A percentile compares a stretch with the other conserved stretches of the same genome.
Evolutionary conservation across 257 asterid species (phyloP).

Genomic region (Penstemon newberryi): DNA sequence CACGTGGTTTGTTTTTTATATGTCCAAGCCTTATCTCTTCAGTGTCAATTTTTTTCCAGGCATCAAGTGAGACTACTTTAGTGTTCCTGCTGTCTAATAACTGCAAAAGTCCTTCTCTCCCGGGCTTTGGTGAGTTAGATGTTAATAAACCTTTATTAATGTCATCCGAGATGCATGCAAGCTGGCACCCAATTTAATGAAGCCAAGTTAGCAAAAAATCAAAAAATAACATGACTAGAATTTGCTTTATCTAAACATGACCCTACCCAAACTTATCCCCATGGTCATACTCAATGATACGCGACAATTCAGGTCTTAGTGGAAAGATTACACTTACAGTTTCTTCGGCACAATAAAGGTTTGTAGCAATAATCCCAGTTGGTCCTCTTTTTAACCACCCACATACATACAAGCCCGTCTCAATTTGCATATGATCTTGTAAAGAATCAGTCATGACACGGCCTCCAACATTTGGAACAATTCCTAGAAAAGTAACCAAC

Average conservation of each 20-base stretch:
- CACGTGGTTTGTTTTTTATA: conserved; percentile 62
- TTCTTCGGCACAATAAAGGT: conserved; percentile 82
- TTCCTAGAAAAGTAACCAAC: conserved; percentile 44
- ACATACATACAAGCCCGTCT: conserved; percentile 72
- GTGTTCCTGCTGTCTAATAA: conserved; percentile 54
- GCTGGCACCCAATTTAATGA: conserved; percentile 42
- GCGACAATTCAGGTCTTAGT: conserved; percentile 12
- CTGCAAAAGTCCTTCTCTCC: conserved; percentile 63
- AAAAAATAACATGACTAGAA: not conserved
- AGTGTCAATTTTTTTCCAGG: conserved; percentile 65
- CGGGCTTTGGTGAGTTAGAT: conserved; percentile 55
- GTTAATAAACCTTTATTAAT: conserved; percentile 44
- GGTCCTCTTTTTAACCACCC: conserved; percentile 99
- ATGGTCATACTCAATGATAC: not conserved
- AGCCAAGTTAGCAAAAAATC: not conserved
- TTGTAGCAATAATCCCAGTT: conserved; percentile 80
- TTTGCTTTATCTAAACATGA: not conserved
- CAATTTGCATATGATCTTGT: conserved; percentile 39
- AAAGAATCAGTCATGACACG: conserved; percentile 53
- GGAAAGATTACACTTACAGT: conserved; percentile 50
- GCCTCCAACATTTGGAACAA: conserved; percentile 78
- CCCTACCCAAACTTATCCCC: not conserved
- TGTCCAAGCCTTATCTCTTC: conserved; percentile 70
- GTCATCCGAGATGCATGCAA: conserved; percentile 72
- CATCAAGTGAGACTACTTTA: conserved; percentile 50